phyloP scores from a whole-genome alignment of 495 filamentous ascomycete species.

The Endocarpon pusillum region DNA sequence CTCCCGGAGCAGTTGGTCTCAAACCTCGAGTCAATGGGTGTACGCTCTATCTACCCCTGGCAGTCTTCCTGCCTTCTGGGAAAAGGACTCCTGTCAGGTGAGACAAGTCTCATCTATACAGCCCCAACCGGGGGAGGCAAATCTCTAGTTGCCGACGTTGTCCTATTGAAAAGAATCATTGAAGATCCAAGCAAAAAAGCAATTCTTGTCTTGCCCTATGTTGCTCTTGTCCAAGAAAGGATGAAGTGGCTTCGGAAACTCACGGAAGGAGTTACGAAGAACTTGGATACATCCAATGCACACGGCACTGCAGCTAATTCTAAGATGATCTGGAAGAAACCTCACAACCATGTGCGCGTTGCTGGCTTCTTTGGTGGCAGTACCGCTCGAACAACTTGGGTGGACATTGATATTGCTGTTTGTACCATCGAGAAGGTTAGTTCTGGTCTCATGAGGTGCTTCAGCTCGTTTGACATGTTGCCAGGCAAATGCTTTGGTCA shows the following conservation, averaged over 20 bases:
- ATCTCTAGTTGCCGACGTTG: constrained; percentile 57
- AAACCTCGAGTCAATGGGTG: constrained; percentile 48
- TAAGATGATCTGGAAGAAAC: constrained; percentile 18
- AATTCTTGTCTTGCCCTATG: constrained; percentile 64
- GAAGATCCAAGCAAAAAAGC: constrained; percentile 50
- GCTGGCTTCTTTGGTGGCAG: constrained; percentile 63
- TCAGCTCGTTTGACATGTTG: neutral
- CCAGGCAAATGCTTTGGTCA: constrained; percentile 67
- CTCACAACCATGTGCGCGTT: constrained; percentile 34
- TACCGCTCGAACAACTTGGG: constrained; percentile 46
- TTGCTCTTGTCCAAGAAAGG: constrained; percentile 73
- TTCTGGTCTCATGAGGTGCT: too few species aligned
- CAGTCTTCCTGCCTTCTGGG: constrained; percentile 63
- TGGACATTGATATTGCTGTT: constrained; percentile 61
- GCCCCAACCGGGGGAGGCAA: constrained; percentile 73
- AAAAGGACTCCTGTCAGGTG: constrained; percentile 45
- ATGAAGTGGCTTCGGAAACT: constrained; percentile 57
- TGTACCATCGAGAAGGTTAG: constrained; percentile 74
- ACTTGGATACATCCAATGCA: constrained; percentile 15
- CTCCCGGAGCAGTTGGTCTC: constrained; percentile 40
- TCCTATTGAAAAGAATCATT: constrained; percentile 57
- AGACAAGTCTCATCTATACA: constrained; percentile 60
- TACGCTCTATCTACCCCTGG: constrained; percentile 62
- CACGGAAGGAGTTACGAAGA: constrained; percentile 42
- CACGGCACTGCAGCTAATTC: constrained; percentile 7